Conservation (phyloP, 176 grass and related monocot species). For the Leersia perrieri region DNA sequence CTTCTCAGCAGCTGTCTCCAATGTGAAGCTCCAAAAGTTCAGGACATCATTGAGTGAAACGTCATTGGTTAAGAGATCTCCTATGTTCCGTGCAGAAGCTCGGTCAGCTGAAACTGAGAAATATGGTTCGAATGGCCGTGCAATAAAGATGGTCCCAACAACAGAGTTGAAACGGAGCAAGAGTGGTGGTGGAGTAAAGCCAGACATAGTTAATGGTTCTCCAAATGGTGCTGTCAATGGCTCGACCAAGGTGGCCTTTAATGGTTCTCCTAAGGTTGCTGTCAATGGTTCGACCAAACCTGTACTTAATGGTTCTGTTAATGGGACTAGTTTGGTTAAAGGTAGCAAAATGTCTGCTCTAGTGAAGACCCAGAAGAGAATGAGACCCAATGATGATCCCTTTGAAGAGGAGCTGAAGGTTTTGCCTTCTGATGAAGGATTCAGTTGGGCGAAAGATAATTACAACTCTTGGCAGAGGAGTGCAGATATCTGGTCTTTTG, state of each 20-base stretch:
- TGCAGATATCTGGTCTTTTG: constrained; percentile 89
- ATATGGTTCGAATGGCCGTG: constrained; percentile 63
- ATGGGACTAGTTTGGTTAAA: constrained; percentile 68
- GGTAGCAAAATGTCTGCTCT: constrained; percentile 52
- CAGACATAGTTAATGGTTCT: constrained; percentile 44
- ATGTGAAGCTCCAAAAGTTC: constrained; percentile 46
- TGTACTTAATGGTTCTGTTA: constrained; percentile 36
- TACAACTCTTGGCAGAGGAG: constrained; percentile 86
- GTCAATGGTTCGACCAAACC: constrained; percentile 42
- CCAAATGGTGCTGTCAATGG: constrained; percentile 29
- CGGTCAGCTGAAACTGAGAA: constrained; percentile 49
- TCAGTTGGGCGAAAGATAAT: constrained; percentile 91
- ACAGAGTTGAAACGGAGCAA: constrained; percentile 53
- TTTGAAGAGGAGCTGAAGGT: constrained; percentile 76
- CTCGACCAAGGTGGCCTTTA: neutral
- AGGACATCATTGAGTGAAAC: constrained; percentile 19
- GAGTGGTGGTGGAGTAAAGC: constrained; percentile 30
- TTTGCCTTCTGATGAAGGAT: constrained; percentile 91
- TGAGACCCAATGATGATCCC: constrained; percentile 25
- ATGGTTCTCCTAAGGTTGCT: constrained; percentile 28
- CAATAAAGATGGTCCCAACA: constrained; percentile 80
- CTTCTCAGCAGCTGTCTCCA: constrained; percentile 64
- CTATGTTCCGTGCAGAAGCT: constrained; percentile 44
- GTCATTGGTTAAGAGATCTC: constrained; percentile 32
- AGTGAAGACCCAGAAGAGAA: constrained; percentile 53